Evolutionary conservation across 2,329 filamentous ascomycete species (phyloP).

Genomic region (Penicillium sclerotiorum): DNA sequence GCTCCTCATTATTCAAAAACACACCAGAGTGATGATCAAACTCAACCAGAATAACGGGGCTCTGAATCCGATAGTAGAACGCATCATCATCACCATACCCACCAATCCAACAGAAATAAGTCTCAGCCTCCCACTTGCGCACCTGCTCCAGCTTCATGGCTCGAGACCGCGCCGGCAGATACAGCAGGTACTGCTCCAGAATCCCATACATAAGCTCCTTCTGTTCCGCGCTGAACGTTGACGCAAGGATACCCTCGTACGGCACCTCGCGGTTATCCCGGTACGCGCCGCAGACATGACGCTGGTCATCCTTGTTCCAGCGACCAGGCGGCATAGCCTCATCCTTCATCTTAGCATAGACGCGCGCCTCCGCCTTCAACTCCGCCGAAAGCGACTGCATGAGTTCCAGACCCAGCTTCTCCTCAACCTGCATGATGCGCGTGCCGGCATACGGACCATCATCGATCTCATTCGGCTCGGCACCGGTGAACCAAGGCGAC

Average conservation of each 20-base stretch:
- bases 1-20: slow-evolving; percentile 72
- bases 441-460: slow-evolving; percentile 64
- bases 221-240: slow-evolving; percentile 48
- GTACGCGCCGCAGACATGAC: slow-evolving; percentile 76
- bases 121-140: slow-evolving; percentile 64
- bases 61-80: slow-evolving; percentile 79
- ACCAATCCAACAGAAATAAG: slow-evolving; percentile 78
- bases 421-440: slow-evolving; percentile 67
- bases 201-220: slow-evolving; percentile 61
- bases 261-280: slow-evolving; percentile 77
- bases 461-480: slow-evolving; percentile 77
- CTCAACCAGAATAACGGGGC: slow-evolving; percentile 72
- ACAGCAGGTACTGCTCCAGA: slow-evolving; percentile 67
- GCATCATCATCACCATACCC: slow-evolving; percentile 66
- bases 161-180: slow-evolving; percentile 62
- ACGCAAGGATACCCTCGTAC: slow-evolving; percentile 67
- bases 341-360: slow-evolving; percentile 64
- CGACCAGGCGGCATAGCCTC: slow-evolving; percentile 62
- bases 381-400: slow-evolving; percentile 64
- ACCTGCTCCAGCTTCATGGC: slow-evolving; percentile 59
- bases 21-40: slow-evolving; percentile 81
- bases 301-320: slow-evolving; percentile 81
- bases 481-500: slow-evolving; percentile 76
- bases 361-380: slow-evolving; percentile 55
- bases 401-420: slow-evolving; percentile 64